phyloP scores from a whole-genome alignment of 2,329 filamentous ascomycete species.

The Calonectria naviculata region DNA sequence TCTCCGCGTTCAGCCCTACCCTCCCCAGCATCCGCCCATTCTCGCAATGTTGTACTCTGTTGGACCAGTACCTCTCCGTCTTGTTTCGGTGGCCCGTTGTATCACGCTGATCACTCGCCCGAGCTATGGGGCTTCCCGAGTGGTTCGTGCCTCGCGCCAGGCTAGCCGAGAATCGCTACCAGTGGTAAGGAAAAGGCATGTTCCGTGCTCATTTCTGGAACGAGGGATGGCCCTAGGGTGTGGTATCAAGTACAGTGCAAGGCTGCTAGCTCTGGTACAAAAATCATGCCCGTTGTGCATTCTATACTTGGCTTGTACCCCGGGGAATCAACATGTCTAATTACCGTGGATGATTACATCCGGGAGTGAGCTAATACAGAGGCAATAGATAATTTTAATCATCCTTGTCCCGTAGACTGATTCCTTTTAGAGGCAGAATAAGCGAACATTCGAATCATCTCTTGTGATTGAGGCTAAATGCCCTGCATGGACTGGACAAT shows the following conservation, averaged over 20 bases:
- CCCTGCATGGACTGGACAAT: neutral
- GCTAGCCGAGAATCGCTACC: neutral
- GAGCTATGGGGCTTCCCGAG: neutral
- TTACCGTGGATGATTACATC: neutral
- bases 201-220: constrained; percentile 20
- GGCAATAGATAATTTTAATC: neutral
- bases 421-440: neutral
- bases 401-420: neutral
- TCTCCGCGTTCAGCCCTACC: neutral
- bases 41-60: neutral
- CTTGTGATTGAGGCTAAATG: neutral
- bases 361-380: neutral
- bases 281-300: neutral
- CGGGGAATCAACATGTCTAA: neutral
- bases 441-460: neutral
- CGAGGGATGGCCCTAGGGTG: constrained; percentile 6
- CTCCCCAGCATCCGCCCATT: neutral
- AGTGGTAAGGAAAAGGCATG: constrained; percentile 12
- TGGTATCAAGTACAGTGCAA: constrained; percentile 19
- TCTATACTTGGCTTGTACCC: neutral
- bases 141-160: neutral
- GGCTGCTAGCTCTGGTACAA: neutral
- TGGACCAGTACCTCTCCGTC: neutral
- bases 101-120: neutral
- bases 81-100: neutral